Conservation (phyloP, 148 eudicot species). For the Vaccinium vitisidaea region DNA sequence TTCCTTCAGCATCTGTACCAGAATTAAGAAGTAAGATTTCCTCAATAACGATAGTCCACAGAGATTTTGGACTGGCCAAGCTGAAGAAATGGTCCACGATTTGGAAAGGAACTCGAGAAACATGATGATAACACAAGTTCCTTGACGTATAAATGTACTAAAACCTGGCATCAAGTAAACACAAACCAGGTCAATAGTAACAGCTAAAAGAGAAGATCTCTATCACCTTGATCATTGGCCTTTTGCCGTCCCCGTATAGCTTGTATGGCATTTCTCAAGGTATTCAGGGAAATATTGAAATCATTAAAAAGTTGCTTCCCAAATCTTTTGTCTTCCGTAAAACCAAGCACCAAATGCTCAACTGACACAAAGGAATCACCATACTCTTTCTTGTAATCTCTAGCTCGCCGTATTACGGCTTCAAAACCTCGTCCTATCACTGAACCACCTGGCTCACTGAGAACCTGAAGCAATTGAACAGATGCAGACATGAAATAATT, state of each 20-base stretch:
- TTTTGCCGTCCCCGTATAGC: conserved; percentile 76
- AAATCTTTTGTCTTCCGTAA: conserved; percentile 73
- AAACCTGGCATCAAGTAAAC: neutral
- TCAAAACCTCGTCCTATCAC: conserved; percentile 90
- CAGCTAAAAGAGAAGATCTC: neutral
- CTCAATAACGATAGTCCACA: neutral
- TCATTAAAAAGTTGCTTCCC: conserved; percentile 83
- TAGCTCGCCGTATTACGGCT: conserved; percentile 65
- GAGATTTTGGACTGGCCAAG: neutral
- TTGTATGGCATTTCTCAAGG: conserved; percentile 61
- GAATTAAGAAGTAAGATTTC: conserved; percentile 3
- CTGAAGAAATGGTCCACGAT: neutral
- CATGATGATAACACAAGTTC: neutral
- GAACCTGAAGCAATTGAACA: conserved; percentile 45
- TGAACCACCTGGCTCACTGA: conserved; percentile 85
- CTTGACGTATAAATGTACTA: neutral
- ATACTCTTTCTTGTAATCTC: conserved; percentile 81
- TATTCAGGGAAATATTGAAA: conserved; percentile 54
- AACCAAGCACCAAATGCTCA: conserved; percentile 92
- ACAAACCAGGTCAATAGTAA: neutral
- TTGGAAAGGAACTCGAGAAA: neutral
- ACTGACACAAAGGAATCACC: conserved; percentile 94
- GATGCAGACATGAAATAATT: neutral
- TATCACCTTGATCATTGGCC: conserved; percentile 83
- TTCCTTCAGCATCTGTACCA: conserved; percentile 80